Base-by-base conservation (phyloP, 805 yeast species). In the Diddensiella transvaalensis region DNA sequence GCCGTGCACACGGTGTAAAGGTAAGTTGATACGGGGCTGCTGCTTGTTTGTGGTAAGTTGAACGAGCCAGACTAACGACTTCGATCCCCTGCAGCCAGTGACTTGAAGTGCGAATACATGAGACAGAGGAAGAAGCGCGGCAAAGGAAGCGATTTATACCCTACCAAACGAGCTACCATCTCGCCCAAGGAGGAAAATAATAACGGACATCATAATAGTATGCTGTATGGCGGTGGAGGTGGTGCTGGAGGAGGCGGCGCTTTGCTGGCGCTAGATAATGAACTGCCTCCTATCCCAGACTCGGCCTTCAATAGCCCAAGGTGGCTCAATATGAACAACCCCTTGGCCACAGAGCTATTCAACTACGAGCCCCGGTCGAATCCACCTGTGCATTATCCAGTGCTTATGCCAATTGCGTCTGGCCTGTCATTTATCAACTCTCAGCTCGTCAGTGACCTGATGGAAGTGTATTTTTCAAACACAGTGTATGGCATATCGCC, bases 1-100 rank as follows among this genome's bases (percentile, higher is more conserved):
- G 3, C 79, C 78, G 0, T 74, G 78, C 51, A 52, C 60, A 3
- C 73, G 72, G 46, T 74, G 79, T 46, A 11, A 51, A 1, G 64
- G 63, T 42, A 49, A 5, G 49, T 26, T 8, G 21, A n/a, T n/a
- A n/a, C n/a, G n/a, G n/a, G n/a, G n/a, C n/a, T n/a, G n/a, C n/a
- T n/a, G n/a, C n/a, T n/a, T n/a, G 24, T 40, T 6, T 26, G 3
- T 5, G 3, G 2, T 3, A 37, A 18, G 17, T 13, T 15, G 11
- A 6, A 33, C 8, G 10, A 15, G 32, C 10, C 46, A n/a, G 13
- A 10, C 11, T 18, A 26, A 5, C 39, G 6, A 29, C 8, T 40
- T 10, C n/a, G 38, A 8, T 22, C 24, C 19, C 17, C 17, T 18
- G 2, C 22, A 41, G 44, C 29, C 3, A 21, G 30, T 2, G 24